Conservation (phyloP, 2,329 filamentous ascomycete genomes). For the Nigrograna mackinnonii region DNA sequence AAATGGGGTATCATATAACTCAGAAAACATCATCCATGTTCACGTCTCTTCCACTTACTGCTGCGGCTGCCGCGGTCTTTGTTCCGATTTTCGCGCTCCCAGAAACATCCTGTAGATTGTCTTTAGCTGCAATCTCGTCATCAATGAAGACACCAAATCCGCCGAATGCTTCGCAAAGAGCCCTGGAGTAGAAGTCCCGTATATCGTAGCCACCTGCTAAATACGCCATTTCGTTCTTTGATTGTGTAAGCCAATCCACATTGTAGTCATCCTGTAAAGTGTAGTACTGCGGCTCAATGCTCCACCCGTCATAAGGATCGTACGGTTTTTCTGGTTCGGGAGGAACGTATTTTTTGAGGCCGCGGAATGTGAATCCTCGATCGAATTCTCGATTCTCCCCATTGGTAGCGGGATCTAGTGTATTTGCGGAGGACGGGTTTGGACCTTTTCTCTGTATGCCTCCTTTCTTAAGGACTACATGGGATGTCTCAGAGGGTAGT, state of each 20-base stretch:
- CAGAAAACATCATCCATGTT: slow-evolving; percentile 49
- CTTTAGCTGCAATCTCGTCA: slow-evolving; percentile 63
- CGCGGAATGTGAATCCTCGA: slow-evolving; percentile 69
- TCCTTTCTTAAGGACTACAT: slow-evolving; percentile 56
- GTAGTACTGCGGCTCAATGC: slow-evolving; percentile 69
- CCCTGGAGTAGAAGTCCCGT: slow-evolving; percentile 77
- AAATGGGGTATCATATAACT: slow-evolving; percentile 36
- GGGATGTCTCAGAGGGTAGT: slow-evolving; percentile 15
- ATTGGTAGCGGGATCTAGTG: slow-evolving; percentile 16
- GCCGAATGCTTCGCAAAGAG: slow-evolving; percentile 86
- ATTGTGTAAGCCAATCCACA: slow-evolving; percentile 72
- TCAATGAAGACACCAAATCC: slow-evolving; percentile 86
- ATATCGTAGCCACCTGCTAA: slow-evolving; percentile 82
- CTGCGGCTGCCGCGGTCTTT: slow-evolving; percentile 52
- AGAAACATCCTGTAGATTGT: slow-evolving; percentile 28
- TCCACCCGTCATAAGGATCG: slow-evolving; percentile 82
- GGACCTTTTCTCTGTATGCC: slow-evolving; percentile 61
- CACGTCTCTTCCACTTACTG: slow-evolving; percentile 62
- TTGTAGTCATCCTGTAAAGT: slow-evolving; percentile 71
- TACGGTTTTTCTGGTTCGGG: slow-evolving; percentile 74
- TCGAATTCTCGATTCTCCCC: slow-evolving; percentile 26
- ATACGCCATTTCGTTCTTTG: slow-evolving; percentile 67
- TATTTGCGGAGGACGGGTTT: slow-evolving; percentile 10
- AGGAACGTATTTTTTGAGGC: slow-evolving; percentile 69
- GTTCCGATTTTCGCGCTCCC: slow-evolving; percentile 36